These are phyloP conservation scores for Ammopiptanthus mongolicus DNA, from an alignment of 306 rosid genomes.

Conservation along the genomic window DNA sequence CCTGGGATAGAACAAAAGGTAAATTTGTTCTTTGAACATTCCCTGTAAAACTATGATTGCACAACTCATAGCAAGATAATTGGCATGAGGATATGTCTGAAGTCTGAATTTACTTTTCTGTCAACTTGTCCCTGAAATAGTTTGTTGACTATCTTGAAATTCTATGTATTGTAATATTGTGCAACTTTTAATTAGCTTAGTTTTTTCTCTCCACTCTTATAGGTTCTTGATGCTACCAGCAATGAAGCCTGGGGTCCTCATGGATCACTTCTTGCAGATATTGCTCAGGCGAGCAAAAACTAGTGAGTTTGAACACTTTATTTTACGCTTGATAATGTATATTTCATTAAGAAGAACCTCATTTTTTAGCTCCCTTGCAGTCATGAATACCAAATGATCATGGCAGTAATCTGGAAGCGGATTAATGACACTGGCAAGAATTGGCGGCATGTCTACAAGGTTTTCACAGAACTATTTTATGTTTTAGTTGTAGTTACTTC, in stretches of 20 bases:
- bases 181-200: not conserved
- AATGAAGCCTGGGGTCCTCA: constrained; percentile 98
- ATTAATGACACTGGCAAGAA: constrained; percentile 90
- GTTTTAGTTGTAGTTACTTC: constrained; percentile 3
- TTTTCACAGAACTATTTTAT: constrained; percentile 12
- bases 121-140: not conserved
- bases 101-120: not conserved
- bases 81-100: not conserved
- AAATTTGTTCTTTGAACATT: constrained; percentile 7
- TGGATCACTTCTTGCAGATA: constrained; percentile 89
- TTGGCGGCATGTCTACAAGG: constrained; percentile 98
- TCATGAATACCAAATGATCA: constrained; percentile 84
- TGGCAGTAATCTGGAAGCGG: constrained; percentile 86
- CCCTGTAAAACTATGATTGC: constrained; percentile 8
- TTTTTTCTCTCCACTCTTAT: not conserved
- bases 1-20: constrained; percentile 96
- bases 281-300: constrained; percentile 74
- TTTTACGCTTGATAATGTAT: constrained; percentile 6
- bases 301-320: constrained; percentile 44
- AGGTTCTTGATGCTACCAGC: constrained; percentile 96
- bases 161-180: not conserved
- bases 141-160: not conserved
- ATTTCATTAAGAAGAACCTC: constrained; percentile 18
- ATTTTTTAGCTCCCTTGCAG: constrained; percentile 50
- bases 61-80: not conserved